Base-by-base conservation (phyloP, 148 eudicot species). In the Arctostaphylos glauca region DNA sequence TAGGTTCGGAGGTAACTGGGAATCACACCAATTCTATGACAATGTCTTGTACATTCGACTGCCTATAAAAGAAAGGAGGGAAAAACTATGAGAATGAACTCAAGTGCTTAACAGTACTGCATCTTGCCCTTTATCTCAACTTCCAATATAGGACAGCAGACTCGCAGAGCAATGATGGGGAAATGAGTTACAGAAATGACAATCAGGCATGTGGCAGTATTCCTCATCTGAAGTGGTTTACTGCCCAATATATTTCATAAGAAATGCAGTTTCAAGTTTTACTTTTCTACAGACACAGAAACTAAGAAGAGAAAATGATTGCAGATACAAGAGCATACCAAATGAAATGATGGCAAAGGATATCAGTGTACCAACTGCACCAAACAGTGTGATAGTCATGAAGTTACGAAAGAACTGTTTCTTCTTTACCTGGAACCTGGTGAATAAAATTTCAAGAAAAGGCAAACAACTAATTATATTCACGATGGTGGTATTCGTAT, bases 371-470 rank as follows among this genome's bases (percentile, higher is more conserved):
- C 97, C 97, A 85, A 93, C 53, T 5, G 91, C 93, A 79, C 97
- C 97, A 89, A 93, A 93, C 82, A 90, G 66, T 54, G 86, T 88
- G 55, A 93, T 93, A 70, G 94, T 93, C 87, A 88, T 87, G 90
- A 92, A 89, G 83, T 93, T 93, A 82, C 94, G 97, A 76, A 93
- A 93, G 84, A 93, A 93, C 54, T 90, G 93, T 85, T 93, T 93
- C 90, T 93, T 93, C 84, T 93, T 93, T 78, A 93, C 97, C 90
- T 93, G 97, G 88, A 93, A 93, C 86, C 97, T 93, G 94, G 60
- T 72, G 77, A 21, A 77, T 25, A n/a, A 77, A 43, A 75, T 77
- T 44, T 58, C 64, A 16, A 77, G 76, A 67, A 72, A 66, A 60
- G 49, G 49, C 79, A 71, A 77, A 81, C 38, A 53, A 50, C 44